These are phyloP conservation scores for Hylodesmum podocarpum DNA, from an alignment of 306 rosid genomes.

Conservation along the genomic window DNA sequence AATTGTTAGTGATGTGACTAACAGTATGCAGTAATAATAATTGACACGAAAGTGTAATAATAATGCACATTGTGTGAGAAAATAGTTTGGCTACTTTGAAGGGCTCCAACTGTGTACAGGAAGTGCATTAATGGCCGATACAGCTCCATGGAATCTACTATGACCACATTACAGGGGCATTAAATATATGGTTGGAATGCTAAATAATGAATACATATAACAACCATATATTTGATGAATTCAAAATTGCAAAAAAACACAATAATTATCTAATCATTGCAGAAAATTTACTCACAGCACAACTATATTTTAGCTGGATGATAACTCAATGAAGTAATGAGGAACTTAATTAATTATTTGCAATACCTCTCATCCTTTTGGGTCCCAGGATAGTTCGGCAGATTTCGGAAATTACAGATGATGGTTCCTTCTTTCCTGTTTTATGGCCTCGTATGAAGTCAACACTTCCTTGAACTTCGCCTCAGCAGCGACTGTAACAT, in stretches of 20 bases:
- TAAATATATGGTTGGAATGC: constrained; percentile 15
- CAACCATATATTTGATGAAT: constrained; percentile 18
- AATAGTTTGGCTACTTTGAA: constrained; percentile 10
- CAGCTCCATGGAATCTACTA: constrained; percentile 24
- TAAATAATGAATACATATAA: constrained; percentile 22
- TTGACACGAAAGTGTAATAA: neutral
- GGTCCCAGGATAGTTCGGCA: neutral
- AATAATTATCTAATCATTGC: constrained; percentile 22
- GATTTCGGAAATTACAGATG: constrained; percentile 28
- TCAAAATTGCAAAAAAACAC: neutral
- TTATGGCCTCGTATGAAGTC: constrained; percentile 90
- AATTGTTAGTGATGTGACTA: neutral
- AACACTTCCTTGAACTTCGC: constrained; percentile 95
- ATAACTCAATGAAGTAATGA: constrained; percentile 22
- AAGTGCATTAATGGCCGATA: neutral
- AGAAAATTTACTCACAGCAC: constrained; percentile 25
- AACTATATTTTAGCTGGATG: constrained; percentile 24
- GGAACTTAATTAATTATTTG: constrained; percentile 19
- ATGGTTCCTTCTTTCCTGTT: constrained; percentile 60
- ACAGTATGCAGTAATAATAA: neutral
- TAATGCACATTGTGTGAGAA: neutral
- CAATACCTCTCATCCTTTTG: constrained; percentile 32
- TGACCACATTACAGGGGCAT: constrained; percentile 12
- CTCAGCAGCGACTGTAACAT: constrained; percentile 81
- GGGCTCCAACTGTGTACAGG: constrained; percentile 8